These are phyloP conservation scores for Gryganskiella cystojenkinii DNA, from an alignment of 192 early-diverging fungal species.

Conservation along the genomic window DNA sequence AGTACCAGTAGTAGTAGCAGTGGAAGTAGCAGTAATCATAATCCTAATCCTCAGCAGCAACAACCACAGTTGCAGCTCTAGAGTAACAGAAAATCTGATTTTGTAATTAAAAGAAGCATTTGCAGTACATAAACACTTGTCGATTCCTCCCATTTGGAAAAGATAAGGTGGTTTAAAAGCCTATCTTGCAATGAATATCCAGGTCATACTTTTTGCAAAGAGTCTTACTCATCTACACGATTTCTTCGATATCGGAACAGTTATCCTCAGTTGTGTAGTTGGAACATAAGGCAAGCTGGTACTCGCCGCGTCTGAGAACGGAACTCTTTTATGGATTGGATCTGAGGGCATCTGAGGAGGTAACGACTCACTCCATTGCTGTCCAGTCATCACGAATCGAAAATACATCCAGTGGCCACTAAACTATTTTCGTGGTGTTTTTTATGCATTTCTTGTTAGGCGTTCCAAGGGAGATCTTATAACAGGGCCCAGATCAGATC, in stretches of 20 bases:
- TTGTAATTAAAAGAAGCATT: too few relatives aligned
- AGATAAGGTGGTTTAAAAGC: too few relatives aligned
- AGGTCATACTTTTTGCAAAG: background rate
- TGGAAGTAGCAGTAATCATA: too few relatives aligned
- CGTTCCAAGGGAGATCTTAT: slow-evolving; percentile 50
- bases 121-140: slow-evolving; percentile 58
- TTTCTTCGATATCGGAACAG: slow-evolving; percentile 34
- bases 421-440: too few relatives aligned
- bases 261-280: slow-evolving; percentile 64
- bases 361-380: too few relatives aligned
- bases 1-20: too few relatives aligned
- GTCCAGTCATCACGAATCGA: background rate
- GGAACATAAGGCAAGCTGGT: slow-evolving; percentile 59
- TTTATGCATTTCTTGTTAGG: slow-evolving; percentile 18
- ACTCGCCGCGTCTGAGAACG: slow-evolving; percentile 51
- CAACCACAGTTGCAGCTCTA: too few relatives aligned
- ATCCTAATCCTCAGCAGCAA: too few relatives aligned
- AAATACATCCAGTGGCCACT: too few relatives aligned
- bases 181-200: too few relatives aligned
- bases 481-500: slow-evolving; percentile 34
- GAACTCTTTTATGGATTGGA: slow-evolving; percentile 57
- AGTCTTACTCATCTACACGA: background rate
- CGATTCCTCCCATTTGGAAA: slow-evolving; percentile 82
- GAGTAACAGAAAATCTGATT: too few relatives aligned
- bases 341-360: slow-evolving; percentile 60